These are phyloP conservation scores for Beauveria pseudobassiana DNA, from an alignment of 2,329 filamentous ascomycete genomes.

Conservation along the genomic window DNA sequence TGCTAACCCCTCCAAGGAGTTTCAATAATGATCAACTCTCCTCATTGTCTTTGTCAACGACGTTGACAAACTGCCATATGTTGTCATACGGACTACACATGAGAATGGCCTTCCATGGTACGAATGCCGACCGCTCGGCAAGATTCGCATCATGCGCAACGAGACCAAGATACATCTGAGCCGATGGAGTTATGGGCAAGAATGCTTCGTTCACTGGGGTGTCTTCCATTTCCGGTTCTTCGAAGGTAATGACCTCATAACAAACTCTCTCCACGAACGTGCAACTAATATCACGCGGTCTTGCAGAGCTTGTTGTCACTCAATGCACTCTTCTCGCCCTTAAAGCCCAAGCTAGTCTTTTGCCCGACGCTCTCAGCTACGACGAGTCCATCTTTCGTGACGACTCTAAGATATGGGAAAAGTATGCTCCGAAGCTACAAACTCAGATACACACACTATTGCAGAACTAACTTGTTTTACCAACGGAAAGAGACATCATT, in stretches of 20 bases:
- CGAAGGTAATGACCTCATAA: neutral
- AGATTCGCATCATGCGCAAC: constrained; percentile 1
- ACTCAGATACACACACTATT: neutral
- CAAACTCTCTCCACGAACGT: too few species aligned
- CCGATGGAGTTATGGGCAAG: neutral
- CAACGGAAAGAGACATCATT: neutral
- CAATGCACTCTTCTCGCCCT: constrained; percentile 8
- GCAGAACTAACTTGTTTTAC: neutral
- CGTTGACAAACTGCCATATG: constrained; percentile 34
- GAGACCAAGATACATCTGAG: constrained; percentile 2
- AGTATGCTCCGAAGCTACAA: neutral
- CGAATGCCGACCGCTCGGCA: constrained; percentile 39
- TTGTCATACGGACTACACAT: constrained; percentile 39
- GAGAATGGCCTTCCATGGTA: constrained; percentile 33
- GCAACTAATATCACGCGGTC: neutral
- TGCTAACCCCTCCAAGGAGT: constrained; percentile 26
- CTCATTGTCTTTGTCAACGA: constrained; percentile 44
- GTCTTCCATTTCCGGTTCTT: constrained; percentile 3
- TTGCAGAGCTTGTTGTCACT: constrained; percentile 7
- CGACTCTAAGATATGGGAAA: neutral
- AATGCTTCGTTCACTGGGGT: neutral
- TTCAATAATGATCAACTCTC: constrained; percentile 50
- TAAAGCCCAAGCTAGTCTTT: constrained; percentile 1
- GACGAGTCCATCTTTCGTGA: neutral
- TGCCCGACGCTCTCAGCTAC: neutral